A percentile compares a stretch with the other conserved stretches of the same genome.
Conservation (phyloP, 1,284 basidiomycete genomes). For the Papiliotrema laurentii region DNA sequence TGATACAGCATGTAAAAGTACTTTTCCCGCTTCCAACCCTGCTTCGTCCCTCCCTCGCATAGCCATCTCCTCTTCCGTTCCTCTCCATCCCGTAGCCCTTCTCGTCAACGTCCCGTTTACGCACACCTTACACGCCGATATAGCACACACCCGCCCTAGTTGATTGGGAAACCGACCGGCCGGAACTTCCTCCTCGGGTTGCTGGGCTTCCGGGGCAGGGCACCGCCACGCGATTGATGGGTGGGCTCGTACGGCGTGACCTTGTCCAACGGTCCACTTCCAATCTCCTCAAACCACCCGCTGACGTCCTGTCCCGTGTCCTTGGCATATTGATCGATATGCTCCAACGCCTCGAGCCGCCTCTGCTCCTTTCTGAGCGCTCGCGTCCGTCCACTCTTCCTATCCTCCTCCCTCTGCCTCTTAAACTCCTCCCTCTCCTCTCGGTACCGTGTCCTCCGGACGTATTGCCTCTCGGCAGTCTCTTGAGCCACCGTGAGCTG, state of each 20-base stretch:
- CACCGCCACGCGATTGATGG: conserved; percentile 5
- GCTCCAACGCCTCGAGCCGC: conserved; percentile 15
- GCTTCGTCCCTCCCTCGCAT: no score
- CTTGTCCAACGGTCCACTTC: conserved; percentile 2
- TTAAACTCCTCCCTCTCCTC: conserved; percentile 9
- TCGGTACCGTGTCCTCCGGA: conserved; percentile 10
- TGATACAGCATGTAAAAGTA: no score
- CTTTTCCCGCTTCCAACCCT: no score
- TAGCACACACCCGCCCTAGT: conserved; percentile 6
- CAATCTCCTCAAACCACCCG: conserved; percentile 25
- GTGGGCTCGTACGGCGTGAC: not conserved
- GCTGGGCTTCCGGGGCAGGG: conserved; percentile 1
- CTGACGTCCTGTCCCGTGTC: conserved; percentile 29
- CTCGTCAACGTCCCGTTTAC: no score
- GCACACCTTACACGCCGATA: no score
- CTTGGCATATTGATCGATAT: conserved; percentile 20
- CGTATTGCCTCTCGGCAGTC: conserved; percentile 11
- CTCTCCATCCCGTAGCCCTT: no score
- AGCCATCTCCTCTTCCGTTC: no score
- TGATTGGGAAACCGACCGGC: conserved; percentile 6
- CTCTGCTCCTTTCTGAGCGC: conserved; percentile 13
- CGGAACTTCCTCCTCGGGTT: not conserved
- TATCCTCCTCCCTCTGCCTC: conserved; percentile 11
- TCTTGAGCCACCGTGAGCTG: conserved; percentile 13
- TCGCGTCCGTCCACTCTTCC: conserved; percentile 5